Percentiles rank a stretch among this genome's conserved stretches.
Conservation (phyloP, 2,329 filamentous ascomycete species). For the Cercospora nicotianae region DNA sequence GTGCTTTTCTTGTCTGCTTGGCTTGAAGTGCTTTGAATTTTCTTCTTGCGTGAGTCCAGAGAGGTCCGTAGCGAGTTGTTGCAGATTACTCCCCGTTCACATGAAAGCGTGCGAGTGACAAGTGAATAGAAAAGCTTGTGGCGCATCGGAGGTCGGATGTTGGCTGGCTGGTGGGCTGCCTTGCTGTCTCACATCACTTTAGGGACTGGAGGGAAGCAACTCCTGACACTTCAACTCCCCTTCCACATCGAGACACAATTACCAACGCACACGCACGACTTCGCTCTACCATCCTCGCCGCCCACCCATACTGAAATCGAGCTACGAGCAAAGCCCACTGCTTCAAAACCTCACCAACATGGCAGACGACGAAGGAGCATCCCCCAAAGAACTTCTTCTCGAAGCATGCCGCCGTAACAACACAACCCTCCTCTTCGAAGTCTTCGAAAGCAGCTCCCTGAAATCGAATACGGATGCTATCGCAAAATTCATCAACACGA, state of each 20-base stretch:
- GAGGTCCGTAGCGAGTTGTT: background rate
- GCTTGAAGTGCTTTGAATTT: background rate
- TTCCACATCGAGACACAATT: background rate
- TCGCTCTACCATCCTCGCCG: background rate
- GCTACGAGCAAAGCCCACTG: background rate
- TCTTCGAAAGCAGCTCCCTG: conserved; percentile 58
- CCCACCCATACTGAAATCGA: background rate
- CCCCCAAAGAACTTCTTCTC: conserved; percentile 79
- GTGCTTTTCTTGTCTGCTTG: conserved; percentile 2
- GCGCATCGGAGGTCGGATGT: conserved; percentile 1
- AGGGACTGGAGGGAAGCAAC: background rate
- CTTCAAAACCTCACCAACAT: conserved; percentile 20
- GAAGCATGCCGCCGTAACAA: conserved; percentile 95
- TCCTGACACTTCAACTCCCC: background rate
- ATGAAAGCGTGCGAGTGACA: background rate
- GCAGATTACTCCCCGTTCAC: background rate
- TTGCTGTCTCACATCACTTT: conserved; percentile 3
- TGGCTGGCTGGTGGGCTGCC: background rate
- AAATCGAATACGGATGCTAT: conserved; percentile 59
- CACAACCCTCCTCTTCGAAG: conserved; percentile 74
- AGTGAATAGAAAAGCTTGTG: conserved; percentile 11
- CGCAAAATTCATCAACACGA: conserved; percentile 77
- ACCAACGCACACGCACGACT: background rate
- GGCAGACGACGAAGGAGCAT: conserved; percentile 67
- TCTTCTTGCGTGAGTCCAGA: background rate